These are phyloP conservation scores for Irpex sp. DNA, from an alignment of 1,284 basidiomycete genomes.

Conservation along the genomic window DNA sequence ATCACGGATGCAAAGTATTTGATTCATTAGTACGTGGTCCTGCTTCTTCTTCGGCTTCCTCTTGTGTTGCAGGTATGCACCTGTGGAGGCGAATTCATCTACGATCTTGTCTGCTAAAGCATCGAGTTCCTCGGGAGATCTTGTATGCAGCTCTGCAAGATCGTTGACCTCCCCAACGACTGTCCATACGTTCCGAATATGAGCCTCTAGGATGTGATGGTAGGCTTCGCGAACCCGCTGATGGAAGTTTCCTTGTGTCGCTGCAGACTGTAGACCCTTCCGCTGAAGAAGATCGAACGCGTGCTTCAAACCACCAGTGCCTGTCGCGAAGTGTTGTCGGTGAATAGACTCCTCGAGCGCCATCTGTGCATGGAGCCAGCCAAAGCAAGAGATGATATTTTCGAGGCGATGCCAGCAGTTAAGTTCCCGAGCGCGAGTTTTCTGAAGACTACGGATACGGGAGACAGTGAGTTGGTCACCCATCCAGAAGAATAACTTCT, in stretches of 20 bases:
- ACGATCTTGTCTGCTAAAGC: conserved; percentile 16
- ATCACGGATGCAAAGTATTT: conserved; percentile 31
- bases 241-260: conserved; percentile 27
- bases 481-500: conserved; percentile 15
- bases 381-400: conserved; percentile 15
- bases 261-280: conserved; percentile 12
- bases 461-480: conserved; percentile 25
- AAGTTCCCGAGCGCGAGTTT: conserved; percentile 16
- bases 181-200: conserved; percentile 26
- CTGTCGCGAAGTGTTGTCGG: conserved; percentile 18
- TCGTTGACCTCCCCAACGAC: conserved; percentile 14
- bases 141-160: conserved; percentile 20
- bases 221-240: conserved; percentile 29
- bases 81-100: not conserved
- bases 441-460: conserved; percentile 17
- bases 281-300: conserved; percentile 14
- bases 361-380: conserved; percentile 24
- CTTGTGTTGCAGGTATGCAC: not conserved
- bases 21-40: conserved; percentile 24
- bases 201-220: conserved; percentile 27
- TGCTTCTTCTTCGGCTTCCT: conserved; percentile 9
- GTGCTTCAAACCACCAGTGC: conserved; percentile 13
- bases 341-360: conserved; percentile 17
- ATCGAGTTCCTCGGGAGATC: conserved; percentile 19
- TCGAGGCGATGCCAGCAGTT: conserved; percentile 21